Evolutionary conservation across 805 yeast species (phyloP), one percentile per base, ranked within the genome.

Genomic region (Scheffersomyces amazonensis): DNA sequence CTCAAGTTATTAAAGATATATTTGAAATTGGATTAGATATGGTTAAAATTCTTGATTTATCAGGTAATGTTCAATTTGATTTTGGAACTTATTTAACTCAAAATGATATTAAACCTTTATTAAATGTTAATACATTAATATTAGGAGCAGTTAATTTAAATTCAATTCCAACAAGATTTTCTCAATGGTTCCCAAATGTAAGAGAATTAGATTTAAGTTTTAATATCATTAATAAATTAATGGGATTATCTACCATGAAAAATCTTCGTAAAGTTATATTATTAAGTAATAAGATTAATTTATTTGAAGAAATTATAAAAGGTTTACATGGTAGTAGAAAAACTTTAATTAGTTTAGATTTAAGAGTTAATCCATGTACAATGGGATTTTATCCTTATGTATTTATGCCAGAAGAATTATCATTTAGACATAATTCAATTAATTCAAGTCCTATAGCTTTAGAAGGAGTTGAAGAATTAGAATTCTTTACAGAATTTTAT

Each of bases 321-420:
- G 56, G 66, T 2, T 43, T 65, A 21, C 46, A 58, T 3, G 58
- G 56, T 0, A 46, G 62, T 0, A 50, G 78, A 31, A 36, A 42
- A 3, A 48, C 58, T 3, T 48, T 77, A 43, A 57, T 51, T 39
- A 54, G 64, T 7, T 48, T 77, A 13, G 83, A 77, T 49, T 39
- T 75, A 34, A 58, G 81, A 25, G 67, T 76, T 38, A 77, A 77
- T 44, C 73, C 78, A 12, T 42, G 75, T 19, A 75, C 70, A 30
- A 54, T 60, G 31, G 70, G 65, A 9, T 60, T 72, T 34, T 76
- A 77, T 49, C 80, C 83, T 0, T 75, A 67, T 46, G 77, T 77
- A 1, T 76, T 77, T 53, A 71, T 69, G 43, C 73, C 75, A 4
- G 63, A 64, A 7, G 78, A 69, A 35, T 39, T 58, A 15, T 68